Evolutionary conservation across 345 rosid genomes (phyloP), one percentile per base, ranked within the genome.

Genomic region (Arabidopsis thaliana): DNA sequence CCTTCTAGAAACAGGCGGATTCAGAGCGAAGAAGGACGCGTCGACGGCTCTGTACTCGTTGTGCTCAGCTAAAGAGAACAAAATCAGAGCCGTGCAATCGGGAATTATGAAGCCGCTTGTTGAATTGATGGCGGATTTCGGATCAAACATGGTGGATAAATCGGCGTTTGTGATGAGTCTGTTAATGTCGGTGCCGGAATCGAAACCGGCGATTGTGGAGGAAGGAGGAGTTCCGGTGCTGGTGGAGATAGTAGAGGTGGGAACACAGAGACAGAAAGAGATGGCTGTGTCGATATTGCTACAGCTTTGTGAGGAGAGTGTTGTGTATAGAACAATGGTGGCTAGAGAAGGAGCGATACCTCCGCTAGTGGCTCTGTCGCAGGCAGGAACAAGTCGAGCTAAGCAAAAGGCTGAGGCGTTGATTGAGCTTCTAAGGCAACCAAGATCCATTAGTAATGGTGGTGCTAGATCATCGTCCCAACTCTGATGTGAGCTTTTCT

Each of bases 311-410:
- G 96, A 95, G 33, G 93, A 87, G 9, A 92, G 82, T 69, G 80
- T 79, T 37, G 78, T 80, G 46, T 81, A 85, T 78, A 79, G 97
- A 41, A 82, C 91, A 8, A 69, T 87, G 97, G 96, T 95, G 76
- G 85, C 85, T 30, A 89, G 97, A 34, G 99, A 95, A 83, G 99
- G 99, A 61, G 97, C 96, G 24, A 90, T 95, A 28, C 97, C 99
- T 50, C 94, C 97, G n/a, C 78, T 95, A 55, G 93, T 90, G 37
- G 89, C 91, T 55, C 76, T 89, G 61, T 84, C 97, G 7, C 97
- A 92, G 78, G 84, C 89, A 75, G 96, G 93, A 78, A 86, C 97
- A 8, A 86, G 78, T 81, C 91, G 99, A 83, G 91, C 93, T 44
- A 95, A 92, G 78, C 91, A 81, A 79, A 92, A 91, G 91, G 97